phyloP scores from a whole-genome alignment of 2,329 filamentous ascomycete species.

The Moelleriella libera region DNA sequence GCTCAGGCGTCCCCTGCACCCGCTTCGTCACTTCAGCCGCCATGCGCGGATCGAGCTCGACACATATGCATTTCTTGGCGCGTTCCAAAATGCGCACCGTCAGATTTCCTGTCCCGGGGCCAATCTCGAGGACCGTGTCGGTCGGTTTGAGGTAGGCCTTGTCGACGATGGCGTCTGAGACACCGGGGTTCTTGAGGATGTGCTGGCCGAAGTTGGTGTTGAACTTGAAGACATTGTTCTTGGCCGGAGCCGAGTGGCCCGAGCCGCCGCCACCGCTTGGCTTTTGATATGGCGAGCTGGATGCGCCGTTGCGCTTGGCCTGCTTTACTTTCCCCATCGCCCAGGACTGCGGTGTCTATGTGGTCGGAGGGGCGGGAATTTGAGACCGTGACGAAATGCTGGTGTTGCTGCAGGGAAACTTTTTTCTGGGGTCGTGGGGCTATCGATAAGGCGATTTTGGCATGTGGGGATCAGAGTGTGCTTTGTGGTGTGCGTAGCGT shows the following conservation, averaged over 20 bases:
- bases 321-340: constrained; percentile 39
- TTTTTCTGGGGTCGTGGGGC: background rate
- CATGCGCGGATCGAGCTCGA: constrained; percentile 94
- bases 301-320: constrained; percentile 36
- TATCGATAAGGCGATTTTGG: background rate
- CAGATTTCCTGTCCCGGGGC: constrained; percentile 78
- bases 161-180: constrained; percentile 53
- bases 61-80: constrained; percentile 66
- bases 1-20: constrained; percentile 76
- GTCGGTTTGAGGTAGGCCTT: constrained; percentile 87
- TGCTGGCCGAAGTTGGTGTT: constrained; percentile 80
- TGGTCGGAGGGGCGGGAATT: background rate
- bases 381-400: background rate
- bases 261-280: constrained; percentile 10
- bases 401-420: background rate
- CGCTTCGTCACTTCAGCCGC: constrained; percentile 88
- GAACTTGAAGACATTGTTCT: constrained; percentile 93
- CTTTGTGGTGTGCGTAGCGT: no score
- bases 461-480: background rate
- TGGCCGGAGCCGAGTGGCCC: constrained; percentile 11
- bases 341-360: background rate
- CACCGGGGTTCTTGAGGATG: constrained; percentile 84
- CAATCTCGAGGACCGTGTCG: constrained; percentile 82
- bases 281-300: constrained; percentile 27
- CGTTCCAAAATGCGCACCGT: constrained; percentile 82